Conservation (phyloP, 75 land plant genomes). For the Isoetes taiwanensis region DNA sequence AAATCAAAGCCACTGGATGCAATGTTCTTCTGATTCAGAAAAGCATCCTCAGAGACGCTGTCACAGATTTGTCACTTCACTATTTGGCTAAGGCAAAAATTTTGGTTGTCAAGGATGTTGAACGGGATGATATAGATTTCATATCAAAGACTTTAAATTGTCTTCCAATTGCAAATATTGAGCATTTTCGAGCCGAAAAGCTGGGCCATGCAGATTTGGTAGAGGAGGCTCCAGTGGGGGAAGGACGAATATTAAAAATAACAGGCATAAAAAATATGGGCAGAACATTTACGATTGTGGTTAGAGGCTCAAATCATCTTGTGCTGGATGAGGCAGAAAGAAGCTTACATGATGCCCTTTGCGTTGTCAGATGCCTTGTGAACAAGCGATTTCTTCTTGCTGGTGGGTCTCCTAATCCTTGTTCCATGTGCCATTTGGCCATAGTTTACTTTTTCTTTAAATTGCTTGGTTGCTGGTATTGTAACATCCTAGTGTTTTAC, state of each 20-base stretch:
- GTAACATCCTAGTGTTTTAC: slow-evolving; percentile 1
- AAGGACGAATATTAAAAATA: slow-evolving; percentile 24
- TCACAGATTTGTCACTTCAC: slow-evolving; percentile 85
- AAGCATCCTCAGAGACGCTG: slow-evolving; percentile 88
- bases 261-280: slow-evolving; percentile 97
- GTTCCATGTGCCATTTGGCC: background rate
- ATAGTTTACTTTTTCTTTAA: background rate
- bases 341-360: slow-evolving; percentile 89
- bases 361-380: slow-evolving; percentile 89
- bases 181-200: slow-evolving; percentile 87
- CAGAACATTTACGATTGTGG: slow-evolving; percentile 62
- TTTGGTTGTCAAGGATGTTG: slow-evolving; percentile 88
- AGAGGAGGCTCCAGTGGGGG: slow-evolving; percentile 76
- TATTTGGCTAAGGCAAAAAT: slow-evolving; percentile 92
- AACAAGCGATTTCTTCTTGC: slow-evolving; percentile 78
- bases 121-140: slow-evolving; percentile 93
- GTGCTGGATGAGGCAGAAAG: slow-evolving; percentile 91
- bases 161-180: slow-evolving; percentile 87
- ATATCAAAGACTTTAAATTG: slow-evolving; percentile 88
- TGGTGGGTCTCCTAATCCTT: too few species aligned
- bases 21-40: slow-evolving; percentile 91
- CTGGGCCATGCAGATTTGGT: slow-evolving; percentile 77
- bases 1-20: slow-evolving; percentile 87
- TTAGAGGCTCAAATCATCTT: slow-evolving; percentile 77
- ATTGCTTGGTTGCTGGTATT: background rate